Conservation (phyloP, 345 rosid species). For the Pistacia vera region DNA sequence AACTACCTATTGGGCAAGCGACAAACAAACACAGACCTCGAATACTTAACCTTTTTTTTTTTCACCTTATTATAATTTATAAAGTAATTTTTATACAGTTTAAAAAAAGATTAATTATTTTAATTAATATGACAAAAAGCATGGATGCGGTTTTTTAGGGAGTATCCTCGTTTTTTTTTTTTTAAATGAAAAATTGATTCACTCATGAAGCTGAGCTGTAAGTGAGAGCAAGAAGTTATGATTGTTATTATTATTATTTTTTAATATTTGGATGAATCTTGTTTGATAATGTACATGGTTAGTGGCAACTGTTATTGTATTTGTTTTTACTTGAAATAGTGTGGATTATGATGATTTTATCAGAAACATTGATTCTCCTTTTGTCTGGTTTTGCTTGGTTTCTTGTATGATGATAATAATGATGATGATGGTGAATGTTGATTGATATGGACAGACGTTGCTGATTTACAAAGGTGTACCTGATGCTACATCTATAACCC, state of each 20-base stretch:
- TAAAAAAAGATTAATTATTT: neutral
- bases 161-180: conserved; percentile 47
- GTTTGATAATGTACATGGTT: conserved; percentile 30
- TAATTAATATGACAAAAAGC: conserved; percentile 24
- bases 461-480: conserved; percentile 4
- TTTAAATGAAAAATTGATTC: conserved; percentile 18
- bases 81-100: neutral
- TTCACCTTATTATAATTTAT: neutral
- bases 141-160: conserved; percentile 69
- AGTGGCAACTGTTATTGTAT: conserved; percentile 13
- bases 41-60: conserved; percentile 13
- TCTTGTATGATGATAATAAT: conserved; percentile 2
- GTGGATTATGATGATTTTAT: conserved; percentile 8
- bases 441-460: conserved; percentile 15
- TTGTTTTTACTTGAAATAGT: neutral
- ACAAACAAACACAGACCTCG: conserved; percentile 13
- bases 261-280: neutral
- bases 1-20: conserved; percentile 26
- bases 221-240: conserved; percentile 23
- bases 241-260: conserved; percentile 14
- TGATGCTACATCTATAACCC: neutral
- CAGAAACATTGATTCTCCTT: conserved; percentile 6
- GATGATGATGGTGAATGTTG: conserved; percentile 16
- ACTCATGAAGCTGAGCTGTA: conserved; percentile 32
- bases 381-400: conserved; percentile 10